Evolutionary conservation across 768 basidiomycete genomes (phyloP).

Genomic region (Boletus vinaceobasis): DNA sequence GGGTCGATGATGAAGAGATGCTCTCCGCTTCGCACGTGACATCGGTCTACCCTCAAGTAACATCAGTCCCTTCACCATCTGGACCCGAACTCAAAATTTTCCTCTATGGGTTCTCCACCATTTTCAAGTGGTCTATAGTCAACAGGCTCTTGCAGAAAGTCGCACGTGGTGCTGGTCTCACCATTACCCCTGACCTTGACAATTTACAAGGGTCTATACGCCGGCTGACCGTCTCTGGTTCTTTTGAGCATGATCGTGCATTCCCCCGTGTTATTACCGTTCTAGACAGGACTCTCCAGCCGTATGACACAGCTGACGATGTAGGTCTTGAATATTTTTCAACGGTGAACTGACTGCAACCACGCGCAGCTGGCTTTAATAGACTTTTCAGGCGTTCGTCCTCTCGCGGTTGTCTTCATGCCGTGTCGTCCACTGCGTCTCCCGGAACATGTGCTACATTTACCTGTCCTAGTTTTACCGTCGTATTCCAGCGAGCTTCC

Average conservation of each 20-base stretch:
- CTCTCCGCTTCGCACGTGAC: conserved; percentile 18
- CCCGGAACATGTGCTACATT: conserved; percentile 46
- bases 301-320: conserved; percentile 16
- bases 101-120: conserved; percentile 62
- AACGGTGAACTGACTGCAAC: conserved; percentile 30
- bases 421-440: conserved; percentile 43
- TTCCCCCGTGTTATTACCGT: conserved; percentile 36
- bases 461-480: conserved; percentile 50
- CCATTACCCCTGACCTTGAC: conserved; percentile 21
- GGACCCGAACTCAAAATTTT: conserved; percentile 54
- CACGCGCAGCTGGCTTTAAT: conserved; percentile 38
- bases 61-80: conserved; percentile 17
- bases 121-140: conserved; percentile 60
- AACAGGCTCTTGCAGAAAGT: conserved; percentile 57
- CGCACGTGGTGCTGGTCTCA: conserved; percentile 35
- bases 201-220: conserved; percentile 21
- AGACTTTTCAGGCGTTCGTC: conserved; percentile 42
- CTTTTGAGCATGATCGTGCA: conserved; percentile 22
- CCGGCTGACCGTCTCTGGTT: conserved; percentile 26
- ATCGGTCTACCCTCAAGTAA: conserved; percentile 33
- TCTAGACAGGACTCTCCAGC: conserved; percentile 34
- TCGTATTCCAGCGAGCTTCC: conserved; percentile 19
- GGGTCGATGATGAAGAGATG: conserved; percentile 33
- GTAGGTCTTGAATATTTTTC: conserved; percentile 26
- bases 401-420: conserved; percentile 66